Evolutionary conservation across 345 rosid genomes (phyloP).

Genomic region (Alliaria petiolata): DNA sequence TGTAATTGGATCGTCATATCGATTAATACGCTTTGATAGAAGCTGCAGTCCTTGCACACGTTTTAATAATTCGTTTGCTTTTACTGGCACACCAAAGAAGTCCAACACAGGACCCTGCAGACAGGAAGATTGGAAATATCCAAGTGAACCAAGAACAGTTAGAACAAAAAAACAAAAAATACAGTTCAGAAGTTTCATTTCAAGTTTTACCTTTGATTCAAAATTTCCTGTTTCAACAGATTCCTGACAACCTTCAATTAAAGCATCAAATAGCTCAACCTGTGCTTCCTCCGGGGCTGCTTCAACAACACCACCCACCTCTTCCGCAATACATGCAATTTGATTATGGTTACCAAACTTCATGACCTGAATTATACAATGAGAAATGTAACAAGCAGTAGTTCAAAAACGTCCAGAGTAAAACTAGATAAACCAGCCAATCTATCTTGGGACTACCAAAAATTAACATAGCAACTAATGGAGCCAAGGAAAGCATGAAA

Average conservation of each 20-base stretch:
- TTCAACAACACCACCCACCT: slow-evolving; percentile 83
- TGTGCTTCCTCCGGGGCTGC: slow-evolving; percentile 79
- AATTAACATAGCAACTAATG: background rate
- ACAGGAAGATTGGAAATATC: background rate
- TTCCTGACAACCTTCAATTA: slow-evolving; percentile 84
- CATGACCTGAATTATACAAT: slow-evolving; percentile 56
- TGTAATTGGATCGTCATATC: slow-evolving; percentile 76
- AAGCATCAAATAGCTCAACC: slow-evolving; percentile 81
- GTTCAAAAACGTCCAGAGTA: background rate
- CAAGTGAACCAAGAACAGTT: background rate
- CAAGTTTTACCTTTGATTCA: slow-evolving; percentile 69
- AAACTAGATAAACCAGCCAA: background rate
- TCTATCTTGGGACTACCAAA: background rate
- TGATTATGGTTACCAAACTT: slow-evolving; percentile 88
- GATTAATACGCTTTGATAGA: slow-evolving; percentile 72
- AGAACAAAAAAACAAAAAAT: background rate
- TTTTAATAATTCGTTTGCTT: slow-evolving; percentile 73
- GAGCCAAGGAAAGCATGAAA: background rate
- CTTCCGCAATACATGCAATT: slow-evolving; percentile 60
- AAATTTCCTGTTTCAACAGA: slow-evolving; percentile 63
- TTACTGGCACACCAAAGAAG: slow-evolving; percentile 95
- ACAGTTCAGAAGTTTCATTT: slow-evolving; percentile 7
- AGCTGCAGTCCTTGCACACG: slow-evolving; percentile 93
- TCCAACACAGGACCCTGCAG: slow-evolving; percentile 88
- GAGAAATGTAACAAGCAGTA: background rate